These are phyloP conservation scores for Fragosphaeria purpurea DNA, from an alignment of 2,329 filamentous ascomycete species.

Conservation along the genomic window DNA sequence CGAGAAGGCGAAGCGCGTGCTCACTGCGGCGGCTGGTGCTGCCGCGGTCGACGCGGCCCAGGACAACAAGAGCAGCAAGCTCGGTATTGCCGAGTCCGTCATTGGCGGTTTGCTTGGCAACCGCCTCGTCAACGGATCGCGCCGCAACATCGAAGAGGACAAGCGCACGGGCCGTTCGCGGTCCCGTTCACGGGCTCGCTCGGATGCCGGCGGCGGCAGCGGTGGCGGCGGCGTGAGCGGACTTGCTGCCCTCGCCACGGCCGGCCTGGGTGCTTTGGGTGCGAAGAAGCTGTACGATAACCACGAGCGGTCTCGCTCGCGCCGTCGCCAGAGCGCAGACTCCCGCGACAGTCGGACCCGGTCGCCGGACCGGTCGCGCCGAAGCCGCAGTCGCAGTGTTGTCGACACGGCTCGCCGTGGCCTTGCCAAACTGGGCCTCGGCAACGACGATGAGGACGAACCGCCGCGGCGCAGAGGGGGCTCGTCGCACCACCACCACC, in stretches of 20 bases:
- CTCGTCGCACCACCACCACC: constrained; percentile 12
- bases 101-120: constrained; percentile 82
- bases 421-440: constrained; percentile 52
- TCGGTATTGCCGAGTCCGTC: constrained; percentile 76
- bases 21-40: constrained; percentile 78
- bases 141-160: constrained; percentile 55
- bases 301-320: constrained; percentile 40
- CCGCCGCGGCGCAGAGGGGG: constrained; percentile 23
- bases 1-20: constrained; percentile 81
- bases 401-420: constrained; percentile 52
- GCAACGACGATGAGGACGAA: constrained; percentile 33
- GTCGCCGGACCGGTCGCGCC: constrained; percentile 30
- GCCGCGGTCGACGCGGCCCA: constrained; percentile 76
- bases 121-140: constrained; percentile 72
- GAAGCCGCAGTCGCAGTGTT: constrained; percentile 55
- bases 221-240: constrained; percentile 36
- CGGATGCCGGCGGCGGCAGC: constrained; percentile 30
- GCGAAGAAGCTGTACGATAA: constrained; percentile 48
- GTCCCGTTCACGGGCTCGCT: constrained; percentile 56
- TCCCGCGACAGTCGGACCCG: constrained; percentile 34
- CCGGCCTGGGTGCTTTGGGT: constrained; percentile 49
- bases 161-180: constrained; percentile 52
- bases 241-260: constrained; percentile 54
- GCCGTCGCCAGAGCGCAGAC: constrained; percentile 42
- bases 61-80: constrained; percentile 65